Conservation (phyloP, 2,329 filamentous ascomycete species). For the Fusarium transvaalense region DNA sequence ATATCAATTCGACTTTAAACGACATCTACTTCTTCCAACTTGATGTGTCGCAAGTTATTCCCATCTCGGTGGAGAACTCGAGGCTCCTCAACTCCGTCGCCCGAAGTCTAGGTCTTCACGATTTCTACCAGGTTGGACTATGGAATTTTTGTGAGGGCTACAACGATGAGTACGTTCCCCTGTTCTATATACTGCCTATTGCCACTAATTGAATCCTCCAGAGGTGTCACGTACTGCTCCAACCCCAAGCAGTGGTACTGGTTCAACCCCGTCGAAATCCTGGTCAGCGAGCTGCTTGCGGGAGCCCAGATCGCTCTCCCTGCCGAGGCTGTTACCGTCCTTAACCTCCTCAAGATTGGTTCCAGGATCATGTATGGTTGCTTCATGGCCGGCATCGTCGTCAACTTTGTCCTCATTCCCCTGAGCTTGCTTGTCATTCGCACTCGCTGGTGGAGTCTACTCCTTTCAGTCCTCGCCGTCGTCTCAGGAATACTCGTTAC, state of each 20-base stretch:
- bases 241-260: constrained; percentile 79
- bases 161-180: constrained; percentile 64
- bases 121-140: constrained; percentile 92
- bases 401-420: constrained; percentile 80
- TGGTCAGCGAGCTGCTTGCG: constrained; percentile 82
- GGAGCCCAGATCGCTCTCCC: constrained; percentile 88
- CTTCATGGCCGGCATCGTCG: constrained; percentile 78
- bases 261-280: constrained; percentile 90
- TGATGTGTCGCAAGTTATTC: constrained; percentile 85
- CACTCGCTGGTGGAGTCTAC: constrained; percentile 73
- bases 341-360: constrained; percentile 78
- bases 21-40: constrained; percentile 88
- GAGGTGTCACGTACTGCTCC: constrained; percentile 83
- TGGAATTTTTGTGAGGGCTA: constrained; percentile 96
- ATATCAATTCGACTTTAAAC: constrained; percentile 70
- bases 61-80: constrained; percentile 76
- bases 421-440: constrained; percentile 68
- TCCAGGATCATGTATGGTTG: constrained; percentile 91
- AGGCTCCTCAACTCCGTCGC: constrained; percentile 88
- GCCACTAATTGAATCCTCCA: constrained; percentile 56
- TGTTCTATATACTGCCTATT: not conserved
- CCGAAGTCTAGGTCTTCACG: constrained; percentile 86
- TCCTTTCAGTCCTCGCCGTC: constrained; percentile 76
- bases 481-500: constrained; percentile 75
- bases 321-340: constrained; percentile 76